phyloP scores from a whole-genome alignment of 2,329 filamentous ascomycete species.

The Penicillium sclerotigenum region DNA sequence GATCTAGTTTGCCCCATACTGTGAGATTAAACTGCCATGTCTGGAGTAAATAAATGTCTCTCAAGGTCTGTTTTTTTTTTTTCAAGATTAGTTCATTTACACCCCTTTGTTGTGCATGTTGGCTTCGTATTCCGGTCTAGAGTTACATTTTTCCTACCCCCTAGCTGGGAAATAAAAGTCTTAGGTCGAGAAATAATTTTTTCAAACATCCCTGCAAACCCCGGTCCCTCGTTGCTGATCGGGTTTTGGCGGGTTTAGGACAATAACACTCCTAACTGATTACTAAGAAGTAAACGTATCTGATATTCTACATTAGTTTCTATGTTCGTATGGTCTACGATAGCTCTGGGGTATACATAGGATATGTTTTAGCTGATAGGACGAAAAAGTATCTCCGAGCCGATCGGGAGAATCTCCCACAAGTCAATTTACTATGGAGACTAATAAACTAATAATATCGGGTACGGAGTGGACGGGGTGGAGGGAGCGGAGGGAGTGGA shows the following conservation, averaged over 20 bases:
- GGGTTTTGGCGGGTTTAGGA: background rate
- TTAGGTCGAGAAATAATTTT: background rate
- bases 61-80: background rate
- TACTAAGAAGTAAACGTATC: background rate
- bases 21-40: background rate
- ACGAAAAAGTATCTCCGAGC: too few species aligned
- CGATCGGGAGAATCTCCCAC: background rate
- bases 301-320: background rate
- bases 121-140: background rate
- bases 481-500: background rate
- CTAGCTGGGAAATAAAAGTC: background rate
- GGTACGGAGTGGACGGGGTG: background rate
- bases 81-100: background rate
- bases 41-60: background rate
- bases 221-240: background rate
- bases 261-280: background rate
- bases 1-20: background rate
- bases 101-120: background rate
- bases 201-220: background rate
- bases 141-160: background rate
- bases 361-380: too few species aligned
- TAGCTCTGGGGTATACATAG: background rate
- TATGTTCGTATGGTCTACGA: background rate
- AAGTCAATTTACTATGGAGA: background rate
- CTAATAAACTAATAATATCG: conserved; percentile 3